These are phyloP conservation scores for Artemisia argyi DNA, from an alignment of 129 eudicot genomes.

Conservation along the genomic window DNA sequence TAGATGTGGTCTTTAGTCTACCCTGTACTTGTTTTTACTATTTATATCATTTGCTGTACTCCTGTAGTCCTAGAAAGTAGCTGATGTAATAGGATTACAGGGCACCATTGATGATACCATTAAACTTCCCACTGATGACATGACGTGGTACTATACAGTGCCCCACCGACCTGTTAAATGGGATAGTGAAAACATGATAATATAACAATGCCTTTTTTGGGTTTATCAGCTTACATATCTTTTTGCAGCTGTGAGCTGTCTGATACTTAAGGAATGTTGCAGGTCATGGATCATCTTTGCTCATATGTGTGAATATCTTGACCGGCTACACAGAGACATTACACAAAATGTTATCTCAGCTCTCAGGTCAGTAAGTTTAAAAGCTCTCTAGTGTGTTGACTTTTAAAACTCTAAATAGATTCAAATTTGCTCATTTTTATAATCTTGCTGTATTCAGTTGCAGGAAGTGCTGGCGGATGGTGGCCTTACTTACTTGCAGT, in stretches of 20 bases:
- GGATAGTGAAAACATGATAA: too few species aligned
- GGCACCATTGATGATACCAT: constrained; percentile 2
- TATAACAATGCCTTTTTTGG: not conserved
- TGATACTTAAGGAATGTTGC: constrained; percentile 32
- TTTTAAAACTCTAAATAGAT: not conserved
- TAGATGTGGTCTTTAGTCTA: constrained; percentile 1
- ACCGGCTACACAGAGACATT: constrained; percentile 88
- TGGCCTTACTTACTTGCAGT: constrained; percentile 76
- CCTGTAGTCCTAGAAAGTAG: not conserved
- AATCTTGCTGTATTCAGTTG: constrained; percentile 25
- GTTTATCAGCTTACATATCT: not conserved
- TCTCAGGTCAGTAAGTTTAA: constrained; percentile 56
- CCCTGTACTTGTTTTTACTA: not conserved
- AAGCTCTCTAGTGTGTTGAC: too few species aligned
- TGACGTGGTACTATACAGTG: not conserved
- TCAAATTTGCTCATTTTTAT: constrained; percentile 1
- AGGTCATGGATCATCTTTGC: constrained; percentile 97
- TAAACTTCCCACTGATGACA: not conserved
- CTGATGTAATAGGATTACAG: not conserved
- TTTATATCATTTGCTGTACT: not conserved
- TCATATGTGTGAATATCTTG: constrained; percentile 87
- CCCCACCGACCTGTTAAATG: too few species aligned
- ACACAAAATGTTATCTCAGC: constrained; percentile 86
- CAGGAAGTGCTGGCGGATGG: constrained; percentile 78
- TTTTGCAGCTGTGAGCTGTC: constrained; percentile 15